A percentile compares a stretch with the other conserved stretches of the same genome.
These are phyloP conservation scores for Globisporangium emineosum DNA, from an alignment of 352 stramenopile species.

Conservation along the genomic window DNA sequence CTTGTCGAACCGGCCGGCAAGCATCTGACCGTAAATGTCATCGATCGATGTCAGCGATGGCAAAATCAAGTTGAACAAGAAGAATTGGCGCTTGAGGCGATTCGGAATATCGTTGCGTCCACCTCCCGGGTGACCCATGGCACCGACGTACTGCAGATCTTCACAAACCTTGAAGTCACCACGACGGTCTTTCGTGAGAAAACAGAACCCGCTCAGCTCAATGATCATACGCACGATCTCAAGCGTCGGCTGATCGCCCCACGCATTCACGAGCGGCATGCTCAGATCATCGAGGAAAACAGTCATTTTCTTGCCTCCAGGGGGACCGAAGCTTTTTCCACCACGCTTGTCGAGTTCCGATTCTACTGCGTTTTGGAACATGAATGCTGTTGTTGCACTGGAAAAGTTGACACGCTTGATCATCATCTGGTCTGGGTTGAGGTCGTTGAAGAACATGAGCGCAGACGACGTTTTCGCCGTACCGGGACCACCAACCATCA, in stretches of 20 bases:
- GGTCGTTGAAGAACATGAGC: conserved; percentile 96
- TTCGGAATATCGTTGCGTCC: conserved; percentile 99
- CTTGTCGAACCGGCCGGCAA: conserved; percentile 92
- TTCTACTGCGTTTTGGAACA: conserved; percentile 98
- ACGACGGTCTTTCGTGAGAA: conserved; percentile 97
- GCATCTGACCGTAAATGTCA: conserved; percentile 99
- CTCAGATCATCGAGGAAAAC: conserved; percentile 98
- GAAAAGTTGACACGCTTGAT: conserved; percentile 99
- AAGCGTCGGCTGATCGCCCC: conserved; percentile 97
- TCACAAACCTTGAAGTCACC: conserved; percentile 99
- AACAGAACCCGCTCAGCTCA: conserved; percentile 96
- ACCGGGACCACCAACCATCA: conserved; percentile 96
- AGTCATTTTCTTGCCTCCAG: conserved; percentile 98
- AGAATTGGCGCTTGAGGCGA: conserved; percentile 98
- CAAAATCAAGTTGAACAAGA: conserved; percentile 98
- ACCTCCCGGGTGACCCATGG: conserved; percentile 97
- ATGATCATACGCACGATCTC: conserved; percentile 98
- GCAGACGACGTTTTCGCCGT: conserved; percentile 98
- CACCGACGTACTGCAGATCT: conserved; percentile 96
- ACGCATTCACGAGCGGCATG: conserved; percentile 98
- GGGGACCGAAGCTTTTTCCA: conserved; percentile 97
- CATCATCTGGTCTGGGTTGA: conserved; percentile 93
- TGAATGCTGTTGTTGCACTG: conserved; percentile 95
- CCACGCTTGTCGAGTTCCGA: conserved; percentile 98
- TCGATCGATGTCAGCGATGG: conserved; percentile 98